These are phyloP conservation scores for Petunia axillaris DNA, from an alignment of 257 asterid species.

Conservation along the genomic window DNA sequence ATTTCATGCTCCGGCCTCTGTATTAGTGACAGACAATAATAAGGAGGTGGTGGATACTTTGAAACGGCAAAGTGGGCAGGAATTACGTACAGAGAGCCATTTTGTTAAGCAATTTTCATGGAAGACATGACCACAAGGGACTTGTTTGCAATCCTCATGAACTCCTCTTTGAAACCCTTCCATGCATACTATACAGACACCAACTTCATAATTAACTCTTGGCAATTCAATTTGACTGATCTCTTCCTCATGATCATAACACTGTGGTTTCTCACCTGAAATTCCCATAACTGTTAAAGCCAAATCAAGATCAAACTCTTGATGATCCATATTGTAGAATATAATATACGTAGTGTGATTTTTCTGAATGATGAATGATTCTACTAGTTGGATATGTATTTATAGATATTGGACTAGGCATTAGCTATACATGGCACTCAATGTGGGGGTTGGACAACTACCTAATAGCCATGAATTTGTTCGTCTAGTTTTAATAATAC, in stretches of 20 bases:
- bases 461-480: not conserved
- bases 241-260: not conserved
- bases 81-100: conserved; percentile 4
- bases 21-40: too few species aligned
- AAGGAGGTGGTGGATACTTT: not conserved
- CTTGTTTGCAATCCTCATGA: not conserved
- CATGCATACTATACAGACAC: conserved; percentile 16
- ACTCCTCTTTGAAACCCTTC: conserved; percentile 13
- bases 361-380: not conserved
- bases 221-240: conserved; percentile 14
- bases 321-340: conserved; percentile 23
- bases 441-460: not conserved
- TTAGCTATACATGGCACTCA: too few species aligned
- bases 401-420: not conserved
- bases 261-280: not conserved
- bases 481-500: not conserved
- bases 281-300: conserved; percentile 27
- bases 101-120: conserved; percentile 19
- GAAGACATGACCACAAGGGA: conserved; percentile 26
- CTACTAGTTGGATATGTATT: not conserved
- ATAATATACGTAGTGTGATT: not conserved
- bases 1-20: too few species aligned
- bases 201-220: not conserved
- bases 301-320: conserved; percentile 40
- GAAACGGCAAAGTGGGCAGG: conserved; percentile 22